A percentile compares a stretch with the other conserved stretches of the same genome.
phyloP scores from a whole-genome alignment of 2,329 filamentous ascomycete species.

The Cryphonectria parasitica region DNA sequence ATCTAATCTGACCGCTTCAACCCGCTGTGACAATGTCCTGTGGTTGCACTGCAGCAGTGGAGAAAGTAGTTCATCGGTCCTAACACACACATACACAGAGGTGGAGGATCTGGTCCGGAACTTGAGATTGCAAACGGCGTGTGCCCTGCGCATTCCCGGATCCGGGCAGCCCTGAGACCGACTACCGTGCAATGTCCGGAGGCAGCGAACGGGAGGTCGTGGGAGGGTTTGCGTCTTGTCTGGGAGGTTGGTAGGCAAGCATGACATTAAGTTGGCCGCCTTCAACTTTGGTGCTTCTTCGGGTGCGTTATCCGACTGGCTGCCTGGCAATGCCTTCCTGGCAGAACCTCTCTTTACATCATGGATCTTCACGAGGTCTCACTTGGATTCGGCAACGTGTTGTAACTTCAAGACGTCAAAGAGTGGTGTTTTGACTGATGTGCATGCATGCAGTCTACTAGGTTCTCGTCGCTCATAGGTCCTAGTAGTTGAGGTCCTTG shows the following conservation, averaged over 20 bases:
- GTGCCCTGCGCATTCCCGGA: neutral
- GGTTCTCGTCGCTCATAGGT: no score
- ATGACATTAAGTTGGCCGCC: neutral
- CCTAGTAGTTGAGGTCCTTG: no score
- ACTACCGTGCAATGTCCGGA: neutral
- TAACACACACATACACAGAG: no score
- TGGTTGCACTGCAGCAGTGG: neutral
- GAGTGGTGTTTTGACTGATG: neutral
- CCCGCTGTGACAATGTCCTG: neutral
- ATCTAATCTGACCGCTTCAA: neutral
- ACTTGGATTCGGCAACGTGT: neutral
- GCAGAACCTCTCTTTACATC: neutral
- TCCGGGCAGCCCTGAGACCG: neutral
- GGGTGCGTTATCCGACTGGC: no score
- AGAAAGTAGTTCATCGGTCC: neutral
- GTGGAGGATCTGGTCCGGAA: neutral
- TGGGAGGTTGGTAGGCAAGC: neutral
- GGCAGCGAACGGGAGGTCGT: neutral
- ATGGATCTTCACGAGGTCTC: neutral
- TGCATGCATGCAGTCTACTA: neutral
- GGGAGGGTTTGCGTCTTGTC: neutral
- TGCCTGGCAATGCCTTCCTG: no score
- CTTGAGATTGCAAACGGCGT: conserved; percentile 7
- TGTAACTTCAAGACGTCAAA: neutral
- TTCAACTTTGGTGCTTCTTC: neutral